phyloP scores from a whole-genome alignment of 371 early-diverging fungal species.

The Gilbertella persicaria region DNA sequence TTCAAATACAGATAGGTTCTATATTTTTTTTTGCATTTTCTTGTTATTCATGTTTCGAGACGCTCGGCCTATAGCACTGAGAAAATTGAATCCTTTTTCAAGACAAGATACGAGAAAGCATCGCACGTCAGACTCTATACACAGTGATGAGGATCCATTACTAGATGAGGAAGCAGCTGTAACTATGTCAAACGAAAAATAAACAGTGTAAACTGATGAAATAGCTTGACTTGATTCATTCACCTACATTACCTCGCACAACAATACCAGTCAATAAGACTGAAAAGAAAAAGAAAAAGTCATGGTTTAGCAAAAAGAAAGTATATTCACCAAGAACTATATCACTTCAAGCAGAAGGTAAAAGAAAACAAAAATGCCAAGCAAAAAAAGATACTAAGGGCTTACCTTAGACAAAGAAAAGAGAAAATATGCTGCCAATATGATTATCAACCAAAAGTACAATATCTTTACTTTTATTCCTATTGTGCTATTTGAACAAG shows the following conservation, averaged over 20 bases:
- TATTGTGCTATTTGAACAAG: conserved; percentile 92
- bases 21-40: too few species aligned
- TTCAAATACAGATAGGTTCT: too few species aligned
- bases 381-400: not conserved
- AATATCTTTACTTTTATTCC: conserved; percentile 89
- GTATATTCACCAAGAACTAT: conserved; percentile 33
- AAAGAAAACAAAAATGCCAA: conserved; percentile 3
- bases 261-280: conserved; percentile 1
- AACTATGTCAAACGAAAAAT: conserved; percentile 2
- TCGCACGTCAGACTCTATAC: conserved; percentile 43
- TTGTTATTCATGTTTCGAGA: conserved; percentile 26
- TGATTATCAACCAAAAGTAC: conserved; percentile 97
- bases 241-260: conserved; percentile 6
- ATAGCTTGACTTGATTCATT: conserved; percentile 7
- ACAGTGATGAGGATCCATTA: conserved; percentile 48
- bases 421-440: conserved; percentile 77
- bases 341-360: conserved; percentile 35
- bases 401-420: conserved; percentile 51
- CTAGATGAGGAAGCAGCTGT: conserved; percentile 49
- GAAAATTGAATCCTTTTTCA: conserved; percentile 45
- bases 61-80: conserved; percentile 43
- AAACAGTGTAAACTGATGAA: not conserved
- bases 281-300: conserved; percentile 2
- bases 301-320: conserved; percentile 24
- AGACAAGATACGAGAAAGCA: conserved; percentile 32